A percentile compares a stretch with the other conserved stretches of the same genome.
Conservation (phyloP, 768 basidiomycete genomes). For the Zangia roseola region DNA sequence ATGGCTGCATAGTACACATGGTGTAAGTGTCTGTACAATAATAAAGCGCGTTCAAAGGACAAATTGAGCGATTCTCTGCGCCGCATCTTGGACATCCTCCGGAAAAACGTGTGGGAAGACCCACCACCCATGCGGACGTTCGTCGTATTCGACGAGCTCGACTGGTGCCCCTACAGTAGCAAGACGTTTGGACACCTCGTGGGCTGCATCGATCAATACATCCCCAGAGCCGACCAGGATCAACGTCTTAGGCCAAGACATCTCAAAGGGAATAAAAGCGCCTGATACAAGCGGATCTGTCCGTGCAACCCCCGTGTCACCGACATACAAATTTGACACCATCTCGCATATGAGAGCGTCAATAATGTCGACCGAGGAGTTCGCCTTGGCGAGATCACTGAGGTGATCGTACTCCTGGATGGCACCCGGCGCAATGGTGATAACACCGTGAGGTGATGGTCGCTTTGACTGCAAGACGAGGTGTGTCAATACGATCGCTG, state of each 20-base stretch:
- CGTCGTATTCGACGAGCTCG: conserved; percentile 14
- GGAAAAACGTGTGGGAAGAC: conserved; percentile 1
- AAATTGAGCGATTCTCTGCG: conserved; percentile 2
- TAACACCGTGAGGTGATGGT: conserved; percentile 51
- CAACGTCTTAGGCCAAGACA: conserved; percentile 13
- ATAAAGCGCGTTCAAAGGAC: too few species aligned
- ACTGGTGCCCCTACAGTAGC: background rate
- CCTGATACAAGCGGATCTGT: conserved; percentile 10
- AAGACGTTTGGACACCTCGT: conserved; percentile 2
- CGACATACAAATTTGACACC: background rate
- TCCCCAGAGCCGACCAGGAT: conserved; percentile 12
- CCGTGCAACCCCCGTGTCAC: background rate
- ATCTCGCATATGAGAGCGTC: background rate
- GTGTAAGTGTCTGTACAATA: too few species aligned
- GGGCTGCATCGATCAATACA: conserved; percentile 4
- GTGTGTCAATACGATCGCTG: conserved; percentile 15
- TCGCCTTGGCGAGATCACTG: background rate
- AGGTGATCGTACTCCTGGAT: conserved; percentile 10
- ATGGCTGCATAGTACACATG: too few species aligned
- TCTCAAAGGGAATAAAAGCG: conserved; percentile 7
- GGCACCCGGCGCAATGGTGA: conserved; percentile 50
- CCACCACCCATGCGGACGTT: conserved; percentile 17
- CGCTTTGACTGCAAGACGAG: conserved; percentile 50
- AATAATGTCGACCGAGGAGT: conserved; percentile 8
- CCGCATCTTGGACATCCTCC: conserved; percentile 2